Evolutionary conservation across 148 eudicot genomes (phyloP), one percentile per base, ranked within the genome.

Genomic region (Vaccinium myrtillus): DNA sequence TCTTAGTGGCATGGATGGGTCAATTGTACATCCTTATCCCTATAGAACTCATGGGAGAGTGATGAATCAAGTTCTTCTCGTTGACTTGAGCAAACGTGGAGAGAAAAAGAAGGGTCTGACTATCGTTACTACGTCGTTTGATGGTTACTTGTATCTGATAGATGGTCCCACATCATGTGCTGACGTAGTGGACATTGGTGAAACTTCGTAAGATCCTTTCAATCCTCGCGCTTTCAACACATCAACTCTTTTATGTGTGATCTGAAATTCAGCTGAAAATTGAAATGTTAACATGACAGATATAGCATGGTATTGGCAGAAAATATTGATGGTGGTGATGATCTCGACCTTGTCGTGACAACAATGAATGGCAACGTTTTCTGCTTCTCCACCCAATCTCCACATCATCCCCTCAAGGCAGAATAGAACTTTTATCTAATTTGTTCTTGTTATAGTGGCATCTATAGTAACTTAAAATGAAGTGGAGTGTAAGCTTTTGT

Each of bases 221-320:
- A 15, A 53, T 74, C 81, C 69, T 67, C 79, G 43, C 81, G 54
- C 58, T 27, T 74, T 58, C 36, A 25, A 67, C 48, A 11, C 15
- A 16, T 63, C 21, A 16, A 12, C 10, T 54, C 49, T 76, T 53
- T 27, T 32, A 5, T 78, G 39, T 82, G 19, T 51, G 4, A 27
- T 78, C 13, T 67, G 18, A 21, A 36, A 59, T 77, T 36, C 25
- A 51, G 82, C 81, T 77, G 84, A 81, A 59, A 82, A 79, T 18
- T 59, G 19, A 81, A 73, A 54, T 84, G n/a, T 76, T 81, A 86
- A 61, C 69, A 19, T 86, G 79, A 89, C 98, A 97, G 99, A 83
- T 97, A 97, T 91, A 97, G 99, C 90, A 97, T 97, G 99, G 98
- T 94, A 50, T 90, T 97, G 90, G 99, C 98, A 19, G 99, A 95